Evolutionary conservation across 2,329 filamentous ascomycete species (phyloP).

Genomic region (Fusarium sacchari): DNA sequence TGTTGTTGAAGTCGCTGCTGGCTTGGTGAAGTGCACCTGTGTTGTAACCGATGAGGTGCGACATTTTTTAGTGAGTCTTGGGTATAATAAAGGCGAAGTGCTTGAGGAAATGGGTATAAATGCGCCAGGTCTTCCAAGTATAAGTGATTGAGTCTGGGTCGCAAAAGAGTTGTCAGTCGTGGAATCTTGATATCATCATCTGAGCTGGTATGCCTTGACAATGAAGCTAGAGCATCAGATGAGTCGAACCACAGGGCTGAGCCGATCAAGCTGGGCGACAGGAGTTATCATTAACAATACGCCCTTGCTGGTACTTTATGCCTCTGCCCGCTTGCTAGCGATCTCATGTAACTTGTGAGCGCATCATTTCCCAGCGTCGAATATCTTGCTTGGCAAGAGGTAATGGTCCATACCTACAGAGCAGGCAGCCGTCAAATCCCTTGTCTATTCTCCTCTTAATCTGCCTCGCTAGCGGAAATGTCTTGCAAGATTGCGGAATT

Average conservation of each 20-base stretch:
- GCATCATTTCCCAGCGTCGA: neutral
- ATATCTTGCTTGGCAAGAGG: neutral
- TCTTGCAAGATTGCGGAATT: constrained; percentile 16
- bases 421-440: constrained; percentile 2
- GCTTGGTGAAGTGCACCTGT: constrained; percentile 14
- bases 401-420: constrained; percentile 19
- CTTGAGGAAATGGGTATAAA: neutral
- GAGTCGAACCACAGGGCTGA: constrained; percentile 3
- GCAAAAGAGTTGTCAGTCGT: neutral
- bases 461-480: constrained; percentile 20
- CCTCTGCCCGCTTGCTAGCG: neutral
- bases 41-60: constrained; percentile 28
- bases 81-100: neutral
- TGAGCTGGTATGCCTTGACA: neutral
- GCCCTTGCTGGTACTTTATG: constrained; percentile 2
- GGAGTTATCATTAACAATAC: neutral
- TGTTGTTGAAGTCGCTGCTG: neutral
- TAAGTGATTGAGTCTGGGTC: neutral
- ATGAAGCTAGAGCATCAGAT: neutral
- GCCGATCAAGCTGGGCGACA: neutral
- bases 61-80: constrained; percentile 4
- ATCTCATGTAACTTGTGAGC: neutral
- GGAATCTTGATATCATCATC: neutral
- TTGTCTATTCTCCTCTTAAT: neutral
- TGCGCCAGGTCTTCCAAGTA: neutral